Base-by-base conservation (phyloP, 179 eudicot species). In the Patellifolia procumbens region DNA sequence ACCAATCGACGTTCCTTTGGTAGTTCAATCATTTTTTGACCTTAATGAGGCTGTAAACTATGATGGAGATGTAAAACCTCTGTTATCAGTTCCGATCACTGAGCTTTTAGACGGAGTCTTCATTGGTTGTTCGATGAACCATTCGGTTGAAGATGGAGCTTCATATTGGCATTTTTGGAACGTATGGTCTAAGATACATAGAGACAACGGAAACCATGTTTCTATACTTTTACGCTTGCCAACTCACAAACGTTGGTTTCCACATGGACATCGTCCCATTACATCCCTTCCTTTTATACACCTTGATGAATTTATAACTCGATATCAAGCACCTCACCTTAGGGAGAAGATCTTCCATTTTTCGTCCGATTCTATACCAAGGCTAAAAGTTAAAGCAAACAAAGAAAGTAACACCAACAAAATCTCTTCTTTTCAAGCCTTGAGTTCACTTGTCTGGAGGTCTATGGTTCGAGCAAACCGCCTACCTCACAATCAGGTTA, bases 101-200 rank as follows among this genome's bases (percentile, higher is more conserved):
- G 79, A 76, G 64, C 58, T 76, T 20, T 31, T 42, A 5, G 79
- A 76, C 58, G 79, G 74, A 3, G 49, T 76, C n/a, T 76, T 68
- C 59, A 68, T 76, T 11, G 79, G 74, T 0, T 61, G 65, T 68
- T 76, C 79, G 0, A 26, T 84, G 9, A 88, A 86, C 61, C 89
- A 86, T 63, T 39, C 42, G 28, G 74, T 73, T 0, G 87, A 13
- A 24, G 87, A 88, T 52, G 91, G 91, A 2, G 67, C 86, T 7
- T 82, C 91, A 0, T 86, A 22, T 28, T 86, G 84, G 87, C 68
- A 81, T 69, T 86, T 84, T 35, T 66, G 83, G 71, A 84, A 80
- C 24, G 6, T 51, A 0, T 86, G 79, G 74, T 79, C 89, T 0
- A 81, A 84, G 61, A 67, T 86, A 11, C 81, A 76, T 17, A 37